Base-by-base conservation (phyloP, 2,329 filamentous ascomycete species). In the Phialophora expanda region DNA sequence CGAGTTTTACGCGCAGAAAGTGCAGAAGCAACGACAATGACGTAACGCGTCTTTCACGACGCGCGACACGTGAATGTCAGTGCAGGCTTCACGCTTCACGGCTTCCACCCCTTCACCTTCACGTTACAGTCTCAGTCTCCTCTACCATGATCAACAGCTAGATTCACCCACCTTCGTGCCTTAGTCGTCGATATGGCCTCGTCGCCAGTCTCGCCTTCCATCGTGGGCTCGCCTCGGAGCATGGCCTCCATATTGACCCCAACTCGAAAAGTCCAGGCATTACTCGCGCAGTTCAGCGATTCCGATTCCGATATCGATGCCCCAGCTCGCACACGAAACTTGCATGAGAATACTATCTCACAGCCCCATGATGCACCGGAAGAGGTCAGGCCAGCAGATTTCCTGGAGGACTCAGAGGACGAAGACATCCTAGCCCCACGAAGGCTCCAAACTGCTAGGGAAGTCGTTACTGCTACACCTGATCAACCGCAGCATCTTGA, bases 231-330 rank as follows among this genome's bases (percentile, higher is more conserved):
- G 28, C 55, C 64, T 20, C 53, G 26, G 24, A 65, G 61, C 26
- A 30, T n/a, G 5, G n/a, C 60, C n/a, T 67, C 66, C 38, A 61
- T 69, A 14, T 54, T 70, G 26, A 71, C 71, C 7, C 71, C 81
- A 4, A 76, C 79, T 57, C 77, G 76, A 62, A 85, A 84, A 71
- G 79, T 84, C 56, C 80, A 79, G 67, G 82, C 81, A 7, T 77
- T 84, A 72, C 76, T 85, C 56, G 81, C 82, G 32, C 76, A 78
- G 57, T 83, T 84, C 51, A 78, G 77, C 62, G 81, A 82, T 54
- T 81, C 77, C 0, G 80, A 83, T 3, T 77, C 78, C 0, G 81
- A 84, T 28, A 30, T 44, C 4, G 46, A 64, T 54, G 32, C 70
- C 66, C 56, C 54, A 12, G 17, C 32, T 69, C 34, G 5, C 17